Evolutionary conservation across 768 basidiomycete species (phyloP), one percentile per base, ranked within the genome.

Genomic region (Hygrocybe punicea): DNA sequence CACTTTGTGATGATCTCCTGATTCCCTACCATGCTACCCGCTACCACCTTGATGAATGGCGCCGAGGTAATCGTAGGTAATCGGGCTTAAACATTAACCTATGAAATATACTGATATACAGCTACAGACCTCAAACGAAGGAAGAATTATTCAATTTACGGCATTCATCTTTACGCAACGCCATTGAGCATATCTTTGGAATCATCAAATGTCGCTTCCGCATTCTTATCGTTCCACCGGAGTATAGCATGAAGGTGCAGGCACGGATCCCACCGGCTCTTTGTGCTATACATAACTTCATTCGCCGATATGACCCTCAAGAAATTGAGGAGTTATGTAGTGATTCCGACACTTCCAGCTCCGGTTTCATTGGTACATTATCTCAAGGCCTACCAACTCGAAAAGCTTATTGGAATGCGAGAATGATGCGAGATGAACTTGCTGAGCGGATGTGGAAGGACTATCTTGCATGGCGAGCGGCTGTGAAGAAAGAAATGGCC

Each of bases 101-200:
- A 25, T 58, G 57, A 37, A 42, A 55, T 48, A 59, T 29, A 29
- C 29, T 29, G 29, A 44, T 50, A 33, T 47, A 21, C 23, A 29
- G 51, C n/a, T 55, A 56, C 48, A 74, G 74, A 36, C 76, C 76
- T 39, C 37, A 14, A 49, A 73, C 71, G 35, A 56, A 66, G 36
- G 64, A 78, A 60, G 75, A 79, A 60, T 58, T 79, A 1, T 78
- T 68, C 58, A 80, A 78, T 65, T 64, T 79, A 3, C 63, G 69
- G 16, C 75, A 80, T 65, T 65, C 75, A 9, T 65, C 63, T 49
- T 69, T 67, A 42, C 66, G 66, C 1, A 80, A 76, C 68, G 67
- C 74, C 33, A 62, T 76, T 56, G 72, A 76, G 57, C 61, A 57
- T 9, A 73, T 75, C 29, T 76, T 74, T 67, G 74, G 74, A 48